Evolutionary conservation across 192 early-diverging fungal species (phyloP), one percentile per base, ranked within the genome.

Genomic region (Coemansia sp.): DNA sequence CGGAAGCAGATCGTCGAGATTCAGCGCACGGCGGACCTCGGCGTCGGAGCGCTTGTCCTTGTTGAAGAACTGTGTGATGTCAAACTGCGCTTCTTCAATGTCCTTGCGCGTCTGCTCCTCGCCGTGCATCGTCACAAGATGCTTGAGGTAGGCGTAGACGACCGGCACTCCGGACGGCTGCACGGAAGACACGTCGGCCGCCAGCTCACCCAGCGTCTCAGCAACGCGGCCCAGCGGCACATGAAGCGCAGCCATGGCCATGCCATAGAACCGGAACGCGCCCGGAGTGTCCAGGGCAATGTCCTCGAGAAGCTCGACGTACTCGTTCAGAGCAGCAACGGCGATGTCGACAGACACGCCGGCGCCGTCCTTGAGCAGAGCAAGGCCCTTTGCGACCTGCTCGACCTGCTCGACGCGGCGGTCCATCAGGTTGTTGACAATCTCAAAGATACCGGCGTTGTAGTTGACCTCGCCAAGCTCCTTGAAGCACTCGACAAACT

Each of bases 201-300:
- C 69, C 60, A 81, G 65, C 29, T 69, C 63, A 57, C 75, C 80
- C 59, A 85, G 50, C 17, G 77, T 31, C 42, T 85, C 75, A 25
- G 67, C 17, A 2, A 88, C 55, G 30, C 81, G 80, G 4, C 63
- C 16, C 17, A 86, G 59, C n/a, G 87, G 82, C 59, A 90, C 75
- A 30, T 62, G 71, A 5, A 81, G 77, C n/a, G 66, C 74, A 31
- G 78, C 80, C 60, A 93, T 67, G 34, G 92, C 72, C 58, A 83
- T 85, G 33, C 84, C 89, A 51, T 89, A 80, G 80, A 81, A 85
- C 38, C 79, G 83, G 80, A 84, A 89, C 11, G 86, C 88, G 48
- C 86, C 78, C 20, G 92, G 91, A 1, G 87, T 84, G 72, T 94
- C 92, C 34, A 86, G 79, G 8, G 86, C 85, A 48, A 91, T 75